Conservation (phyloP, 441 rosid genomes). For the Jatropha podagrica region DNA sequence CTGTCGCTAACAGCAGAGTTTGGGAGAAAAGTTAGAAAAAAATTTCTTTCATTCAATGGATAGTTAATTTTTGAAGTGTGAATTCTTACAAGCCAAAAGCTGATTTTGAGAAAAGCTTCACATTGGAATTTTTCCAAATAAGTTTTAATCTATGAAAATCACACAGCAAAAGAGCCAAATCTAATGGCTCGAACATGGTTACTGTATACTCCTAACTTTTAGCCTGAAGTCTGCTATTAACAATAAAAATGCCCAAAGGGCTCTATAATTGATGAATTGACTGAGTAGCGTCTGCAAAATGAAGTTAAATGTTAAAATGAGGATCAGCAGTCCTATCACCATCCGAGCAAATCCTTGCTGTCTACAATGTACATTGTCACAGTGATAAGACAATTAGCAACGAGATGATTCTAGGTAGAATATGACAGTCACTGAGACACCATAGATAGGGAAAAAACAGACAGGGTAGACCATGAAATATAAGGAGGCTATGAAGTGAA, state of each 20-base stretch:
- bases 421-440: not conserved
- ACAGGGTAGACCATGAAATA: not conserved
- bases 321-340: not conserved
- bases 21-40: too few species aligned
- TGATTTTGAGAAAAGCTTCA: too few species aligned
- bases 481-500: not conserved
- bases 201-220: not conserved
- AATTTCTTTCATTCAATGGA: too few species aligned
- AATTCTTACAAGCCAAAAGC: too few species aligned
- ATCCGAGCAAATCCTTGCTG: too few species aligned
- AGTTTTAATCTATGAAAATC: too few species aligned
- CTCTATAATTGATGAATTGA: not conserved
- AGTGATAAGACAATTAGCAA: not conserved
- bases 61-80: too few species aligned
- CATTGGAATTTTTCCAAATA: too few species aligned
- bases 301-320: not conserved
- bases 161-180: too few species aligned
- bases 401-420: not conserved
- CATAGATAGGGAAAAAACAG: not conserved
- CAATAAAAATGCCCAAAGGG: too few species aligned
- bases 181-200: too few species aligned
- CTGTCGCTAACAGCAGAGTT: too few species aligned
- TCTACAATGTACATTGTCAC: not conserved
- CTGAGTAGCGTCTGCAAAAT: slow-evolving; percentile 3
- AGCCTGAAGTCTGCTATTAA: not conserved